These are phyloP conservation scores for Crithidia thermophila DNA, from an alignment of 208 protist species.

Conservation along the genomic window DNA sequence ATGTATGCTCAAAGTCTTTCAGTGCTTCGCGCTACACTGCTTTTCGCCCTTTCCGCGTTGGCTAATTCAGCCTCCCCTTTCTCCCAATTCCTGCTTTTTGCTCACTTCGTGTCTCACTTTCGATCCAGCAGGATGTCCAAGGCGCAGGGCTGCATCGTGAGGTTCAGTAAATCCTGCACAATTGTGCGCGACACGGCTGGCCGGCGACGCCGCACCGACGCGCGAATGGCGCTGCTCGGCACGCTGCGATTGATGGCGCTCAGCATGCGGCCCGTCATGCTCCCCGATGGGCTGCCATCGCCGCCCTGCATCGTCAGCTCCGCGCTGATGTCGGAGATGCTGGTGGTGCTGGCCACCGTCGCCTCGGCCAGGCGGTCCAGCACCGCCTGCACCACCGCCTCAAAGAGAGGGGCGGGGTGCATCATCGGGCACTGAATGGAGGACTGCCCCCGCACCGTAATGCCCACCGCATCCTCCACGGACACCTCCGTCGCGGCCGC, in stretches of 20 bases:
- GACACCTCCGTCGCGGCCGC: constrained; percentile 40
- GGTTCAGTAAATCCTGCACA: constrained; percentile 71
- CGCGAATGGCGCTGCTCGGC: not conserved
- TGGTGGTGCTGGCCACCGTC: constrained; percentile 46
- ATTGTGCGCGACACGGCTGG: constrained; percentile 37
- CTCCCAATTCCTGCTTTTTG: not conserved
- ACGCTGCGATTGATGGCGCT: not conserved
- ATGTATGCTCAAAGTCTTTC: too few species aligned
- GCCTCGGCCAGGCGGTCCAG: constrained; percentile 62
- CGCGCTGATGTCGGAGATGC: constrained; percentile 37
- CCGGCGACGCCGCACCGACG: constrained; percentile 14
- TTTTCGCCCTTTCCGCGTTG: too few species aligned
- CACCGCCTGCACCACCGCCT: constrained; percentile 66
- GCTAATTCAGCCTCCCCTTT: not conserved
- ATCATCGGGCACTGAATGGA: constrained; percentile 68
- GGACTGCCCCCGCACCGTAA: constrained; percentile 64
- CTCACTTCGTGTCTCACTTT: constrained; percentile 22
- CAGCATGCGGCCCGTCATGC: not conserved
- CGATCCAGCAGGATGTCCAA: constrained; percentile 75
- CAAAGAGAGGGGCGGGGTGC: constrained; percentile 45
- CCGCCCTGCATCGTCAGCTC: constrained; percentile 20
- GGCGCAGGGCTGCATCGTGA: constrained; percentile 73
- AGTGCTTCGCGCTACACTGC: too few species aligned
- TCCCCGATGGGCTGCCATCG: not conserved
- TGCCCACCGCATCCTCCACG: constrained; percentile 55